Conservation (phyloP, 2,329 filamentous ascomycete species). For the Clarireedia monteithiana region DNA sequence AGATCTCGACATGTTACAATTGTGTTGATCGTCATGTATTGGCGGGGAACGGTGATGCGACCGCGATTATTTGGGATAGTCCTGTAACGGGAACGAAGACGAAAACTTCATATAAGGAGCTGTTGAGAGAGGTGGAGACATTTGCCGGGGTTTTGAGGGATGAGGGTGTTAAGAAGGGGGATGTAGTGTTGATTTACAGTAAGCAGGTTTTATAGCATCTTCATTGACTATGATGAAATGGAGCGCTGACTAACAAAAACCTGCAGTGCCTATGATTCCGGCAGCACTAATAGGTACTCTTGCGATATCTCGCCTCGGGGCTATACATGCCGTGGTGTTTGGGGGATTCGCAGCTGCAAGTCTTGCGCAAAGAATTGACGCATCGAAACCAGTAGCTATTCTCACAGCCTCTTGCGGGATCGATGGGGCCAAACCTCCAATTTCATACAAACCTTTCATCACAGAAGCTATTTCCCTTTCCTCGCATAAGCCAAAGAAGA, state of each 20-base stretch:
- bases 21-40: conserved; percentile 85
- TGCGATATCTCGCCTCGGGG: conserved; percentile 72
- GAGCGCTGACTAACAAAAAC: not conserved
- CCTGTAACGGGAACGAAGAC: conserved; percentile 70
- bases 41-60: conserved; percentile 62
- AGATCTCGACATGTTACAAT: conserved; percentile 89
- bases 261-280: conserved; percentile 86
- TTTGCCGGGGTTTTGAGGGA: conserved; percentile 76
- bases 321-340: conserved; percentile 87
- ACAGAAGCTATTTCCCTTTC: conserved; percentile 63
- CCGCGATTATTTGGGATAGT: conserved; percentile 82
- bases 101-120: conserved; percentile 64
- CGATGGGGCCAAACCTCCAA: conserved; percentile 73
- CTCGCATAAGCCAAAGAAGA: conserved; percentile 61
- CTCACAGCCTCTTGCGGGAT: conserved; percentile 90
- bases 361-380: conserved; percentile 82
- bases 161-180: conserved; percentile 73
- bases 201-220: conserved; percentile 27
- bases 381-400: conserved; percentile 65
- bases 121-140: conserved; percentile 73
- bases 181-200: conserved; percentile 89
- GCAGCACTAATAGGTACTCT: conserved; percentile 81
- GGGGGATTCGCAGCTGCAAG: conserved; percentile 80
- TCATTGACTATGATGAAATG: conserved; percentile 1
- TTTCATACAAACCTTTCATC: conserved; percentile 71